A percentile compares a stretch with the other conserved stretches of the same genome.
These are phyloP conservation scores for Penicillium robsamsonii DNA, from an alignment of 495 filamentous ascomycete species.

Conservation along the genomic window DNA sequence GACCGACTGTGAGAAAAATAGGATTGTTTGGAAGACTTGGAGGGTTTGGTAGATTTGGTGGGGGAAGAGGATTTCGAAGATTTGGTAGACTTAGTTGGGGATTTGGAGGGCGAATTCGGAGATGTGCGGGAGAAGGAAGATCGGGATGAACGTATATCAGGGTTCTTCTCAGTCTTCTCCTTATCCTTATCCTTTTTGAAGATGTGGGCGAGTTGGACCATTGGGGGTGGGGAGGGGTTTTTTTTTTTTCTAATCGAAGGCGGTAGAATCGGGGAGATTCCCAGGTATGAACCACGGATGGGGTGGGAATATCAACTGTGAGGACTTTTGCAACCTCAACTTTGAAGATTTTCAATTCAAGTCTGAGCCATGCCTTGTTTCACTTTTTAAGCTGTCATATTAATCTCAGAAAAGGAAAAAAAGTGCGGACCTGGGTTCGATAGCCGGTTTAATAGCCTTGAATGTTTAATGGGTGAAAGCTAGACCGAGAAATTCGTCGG, in stretches of 20 bases:
- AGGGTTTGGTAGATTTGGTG: constrained; percentile 25
- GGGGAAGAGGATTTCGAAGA: constrained; percentile 21
- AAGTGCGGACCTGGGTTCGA: not conserved
- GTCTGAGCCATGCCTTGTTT: not conserved
- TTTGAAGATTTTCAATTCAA: constrained; percentile 1
- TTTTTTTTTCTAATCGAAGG: constrained; percentile 42
- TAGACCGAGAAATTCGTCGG: not conserved
- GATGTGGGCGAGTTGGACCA: constrained; percentile 40
- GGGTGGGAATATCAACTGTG: not conserved
- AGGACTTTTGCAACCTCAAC: not conserved
- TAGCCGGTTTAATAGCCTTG: not conserved
- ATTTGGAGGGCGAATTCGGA: constrained; percentile 18
- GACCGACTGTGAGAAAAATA: constrained; percentile 38
- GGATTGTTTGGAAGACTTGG: constrained; percentile 30
- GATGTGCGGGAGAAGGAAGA: constrained; percentile 26
- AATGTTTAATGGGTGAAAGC: not conserved
- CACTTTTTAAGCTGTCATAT: not conserved
- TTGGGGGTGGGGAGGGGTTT: constrained; percentile 18
- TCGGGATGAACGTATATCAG: constrained; percentile 22
- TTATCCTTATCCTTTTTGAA: constrained; percentile 41
- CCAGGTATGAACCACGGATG: constrained; percentile 7
- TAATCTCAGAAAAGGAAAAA: not conserved
- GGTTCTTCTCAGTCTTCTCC: constrained; percentile 19
- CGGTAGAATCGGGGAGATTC: constrained; percentile 50
- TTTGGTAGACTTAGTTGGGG: constrained; percentile 11